phyloP scores from a whole-genome alignment of 2,329 filamentous ascomycete genomes.

The Saccharata proteae region DNA sequence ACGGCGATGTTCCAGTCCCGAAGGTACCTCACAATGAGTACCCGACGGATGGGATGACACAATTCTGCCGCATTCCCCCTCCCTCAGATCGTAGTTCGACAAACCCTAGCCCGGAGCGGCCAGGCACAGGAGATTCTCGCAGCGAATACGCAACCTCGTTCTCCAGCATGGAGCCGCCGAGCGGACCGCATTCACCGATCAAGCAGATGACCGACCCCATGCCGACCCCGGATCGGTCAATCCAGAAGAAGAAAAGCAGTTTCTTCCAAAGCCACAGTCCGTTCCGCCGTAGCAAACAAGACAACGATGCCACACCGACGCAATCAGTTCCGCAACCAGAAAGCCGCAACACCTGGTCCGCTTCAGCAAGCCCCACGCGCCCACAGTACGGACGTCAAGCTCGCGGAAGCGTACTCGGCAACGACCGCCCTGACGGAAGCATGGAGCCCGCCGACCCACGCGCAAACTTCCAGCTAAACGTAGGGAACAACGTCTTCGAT shows the following conservation, averaged over 20 bases:
- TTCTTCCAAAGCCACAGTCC: constrained; percentile 92
- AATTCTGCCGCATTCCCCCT: constrained; percentile 74
- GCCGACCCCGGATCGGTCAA: constrained; percentile 36
- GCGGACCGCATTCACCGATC: constrained; percentile 59
- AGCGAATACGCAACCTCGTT: constrained; percentile 86
- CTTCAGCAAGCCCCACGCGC: constrained; percentile 30
- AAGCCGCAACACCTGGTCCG: constrained; percentile 44
- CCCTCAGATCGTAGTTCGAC: constrained; percentile 55
- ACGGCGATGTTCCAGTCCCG: constrained; percentile 51
- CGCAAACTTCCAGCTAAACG: constrained; percentile 82
- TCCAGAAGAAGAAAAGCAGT: constrained; percentile 61
- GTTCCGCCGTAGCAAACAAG: constrained; percentile 74
- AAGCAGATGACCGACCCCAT: constrained; percentile 39
- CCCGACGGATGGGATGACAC: constrained; percentile 91
- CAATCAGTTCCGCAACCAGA: too few species aligned
- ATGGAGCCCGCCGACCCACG: constrained; percentile 79
- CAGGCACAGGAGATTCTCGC: constrained; percentile 74
- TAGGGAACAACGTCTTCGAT: constrained; percentile 92
- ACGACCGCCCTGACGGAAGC: constrained; percentile 12
- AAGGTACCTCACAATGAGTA: constrained; percentile 84
- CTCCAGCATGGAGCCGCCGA: constrained; percentile 71
- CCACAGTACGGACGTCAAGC: constrained; percentile 22
- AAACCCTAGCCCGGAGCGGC: constrained; percentile 55
- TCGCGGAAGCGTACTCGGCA: constrained; percentile 19
- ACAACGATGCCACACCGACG: constrained; percentile 48